These are phyloP conservation scores for Diplocarpon mali DNA, from an alignment of 2,329 filamentous ascomycete genomes.

Conservation along the genomic window DNA sequence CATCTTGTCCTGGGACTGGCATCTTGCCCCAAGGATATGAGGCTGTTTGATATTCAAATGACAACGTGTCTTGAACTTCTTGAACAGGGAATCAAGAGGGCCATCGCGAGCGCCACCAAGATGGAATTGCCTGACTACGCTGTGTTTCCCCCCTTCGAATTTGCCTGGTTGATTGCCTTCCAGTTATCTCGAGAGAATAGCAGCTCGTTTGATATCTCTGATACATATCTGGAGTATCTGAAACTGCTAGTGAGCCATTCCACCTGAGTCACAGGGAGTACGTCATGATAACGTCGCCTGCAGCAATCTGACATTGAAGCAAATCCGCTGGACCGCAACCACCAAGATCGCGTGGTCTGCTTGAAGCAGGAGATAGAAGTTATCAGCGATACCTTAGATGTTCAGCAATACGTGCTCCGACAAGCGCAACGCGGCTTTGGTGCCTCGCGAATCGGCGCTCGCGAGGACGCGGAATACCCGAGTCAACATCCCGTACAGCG, in stretches of 20 bases:
- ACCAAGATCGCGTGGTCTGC: conserved; percentile 15
- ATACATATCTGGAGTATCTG: conserved; percentile 17
- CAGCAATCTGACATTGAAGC: conserved; percentile 16
- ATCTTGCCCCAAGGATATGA: conserved; percentile 10
- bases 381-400: conserved; percentile 14
- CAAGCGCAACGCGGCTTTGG: conserved; percentile 3
- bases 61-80: conserved; percentile 8
- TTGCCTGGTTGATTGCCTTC: conserved; percentile 15
- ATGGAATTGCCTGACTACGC: conserved; percentile 10
- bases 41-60: conserved; percentile 8
- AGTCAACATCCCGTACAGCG: too few relatives aligned
- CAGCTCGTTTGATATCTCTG: conserved; percentile 9
- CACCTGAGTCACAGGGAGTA: too few relatives aligned
- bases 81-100: conserved; percentile 10
- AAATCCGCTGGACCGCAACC: conserved; percentile 15
- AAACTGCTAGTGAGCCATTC: conserved; percentile 10
- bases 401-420: conserved; percentile 9
- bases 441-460: not conserved
- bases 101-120: conserved; percentile 5
- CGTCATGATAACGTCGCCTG: not conserved
- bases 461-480: not conserved
- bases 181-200: conserved; percentile 12
- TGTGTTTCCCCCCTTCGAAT: conserved; percentile 14
- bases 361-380: conserved; percentile 19
- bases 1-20: conserved; percentile 15